phyloP scores from a whole-genome alignment of 768 basidiomycete genomes.

The Gloeophyllum trabeum region DNA sequence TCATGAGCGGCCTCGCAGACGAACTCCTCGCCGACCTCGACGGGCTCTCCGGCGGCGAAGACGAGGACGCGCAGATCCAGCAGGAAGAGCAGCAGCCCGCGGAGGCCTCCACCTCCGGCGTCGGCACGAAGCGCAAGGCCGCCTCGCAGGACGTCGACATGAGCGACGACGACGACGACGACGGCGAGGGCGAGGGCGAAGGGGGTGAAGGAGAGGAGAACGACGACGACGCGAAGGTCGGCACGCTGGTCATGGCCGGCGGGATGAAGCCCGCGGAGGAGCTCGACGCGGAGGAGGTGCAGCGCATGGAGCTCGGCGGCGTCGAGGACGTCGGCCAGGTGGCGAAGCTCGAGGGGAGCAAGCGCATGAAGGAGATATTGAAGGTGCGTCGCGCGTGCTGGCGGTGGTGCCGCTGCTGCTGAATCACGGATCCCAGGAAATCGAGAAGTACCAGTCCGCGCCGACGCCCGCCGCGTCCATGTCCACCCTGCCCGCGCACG shows the following conservation, averaged over 20 bases:
- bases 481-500: constrained; percentile 67
- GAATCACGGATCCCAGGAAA: constrained; percentile 51
- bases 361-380: constrained; percentile 78
- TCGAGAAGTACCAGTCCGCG: constrained; percentile 73
- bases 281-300: constrained; percentile 87
- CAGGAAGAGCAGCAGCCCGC: constrained; percentile 26
- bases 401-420: not conserved
- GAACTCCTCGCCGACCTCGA: constrained; percentile 91
- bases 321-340: constrained; percentile 84
- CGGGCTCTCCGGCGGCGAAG: constrained; percentile 57
- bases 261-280: constrained; percentile 94
- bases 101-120: constrained; percentile 13
- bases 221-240: constrained; percentile 28
- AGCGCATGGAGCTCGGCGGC: constrained; percentile 80
- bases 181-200: constrained; percentile 35
- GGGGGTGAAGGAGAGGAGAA: constrained; percentile 26
- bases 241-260: constrained; percentile 67
- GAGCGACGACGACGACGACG: constrained; percentile 45
- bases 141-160: constrained; percentile 16
- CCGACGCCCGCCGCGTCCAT: constrained; percentile 75
- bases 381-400: constrained; percentile 33
- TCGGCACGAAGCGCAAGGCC: constrained; percentile 52
- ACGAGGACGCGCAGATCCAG: constrained; percentile 28
- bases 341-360: constrained; percentile 82
- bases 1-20: constrained; percentile 79